A percentile compares a stretch with the other conserved stretches of the same genome.
Conservation (phyloP, 2,329 filamentous ascomycete genomes). For the Periconia sp. region DNA sequence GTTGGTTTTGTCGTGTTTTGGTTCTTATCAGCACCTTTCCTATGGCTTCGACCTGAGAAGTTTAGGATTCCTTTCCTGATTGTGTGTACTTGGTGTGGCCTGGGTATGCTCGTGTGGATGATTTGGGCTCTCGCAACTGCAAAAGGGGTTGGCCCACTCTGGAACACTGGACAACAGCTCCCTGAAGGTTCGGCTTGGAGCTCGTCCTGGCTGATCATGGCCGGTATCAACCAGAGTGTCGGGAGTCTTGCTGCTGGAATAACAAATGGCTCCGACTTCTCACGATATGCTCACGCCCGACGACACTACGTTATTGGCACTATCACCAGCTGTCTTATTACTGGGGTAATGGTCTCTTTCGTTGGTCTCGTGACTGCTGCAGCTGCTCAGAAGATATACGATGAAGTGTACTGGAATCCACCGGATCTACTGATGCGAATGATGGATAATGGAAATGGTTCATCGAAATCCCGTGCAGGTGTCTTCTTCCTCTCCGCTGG, state of each 20-base stretch:
- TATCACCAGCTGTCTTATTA: constrained; percentile 47
- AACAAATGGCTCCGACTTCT: constrained; percentile 53
- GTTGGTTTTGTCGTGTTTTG: constrained; percentile 44
- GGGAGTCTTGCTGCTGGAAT: constrained; percentile 51
- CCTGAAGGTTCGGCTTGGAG: constrained; percentile 46
- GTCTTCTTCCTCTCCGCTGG: constrained; percentile 46
- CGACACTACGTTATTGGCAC: constrained; percentile 49
- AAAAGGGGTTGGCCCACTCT: constrained; percentile 52
- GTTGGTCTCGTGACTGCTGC: constrained; percentile 52
- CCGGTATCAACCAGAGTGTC: constrained; percentile 52
- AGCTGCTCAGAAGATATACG: constrained; percentile 45
- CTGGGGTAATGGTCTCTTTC: constrained; percentile 50
- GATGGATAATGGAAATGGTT: constrained; percentile 53
- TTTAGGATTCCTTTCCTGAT: constrained; percentile 57
- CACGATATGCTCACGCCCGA: constrained; percentile 48
- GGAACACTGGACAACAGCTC: constrained; percentile 46
- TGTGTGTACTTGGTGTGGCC: constrained; percentile 51
- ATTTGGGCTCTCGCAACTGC: constrained; percentile 56
- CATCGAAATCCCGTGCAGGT: constrained; percentile 41
- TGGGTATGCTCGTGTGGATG: constrained; percentile 56
- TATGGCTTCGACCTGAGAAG: constrained; percentile 58
- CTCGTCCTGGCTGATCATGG: constrained; percentile 54
- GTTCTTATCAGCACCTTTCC: constrained; percentile 50
- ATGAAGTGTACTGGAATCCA: constrained; percentile 49
- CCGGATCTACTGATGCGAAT: constrained; percentile 53